Evolutionary conservation across 2,329 filamentous ascomycete genomes (phyloP), one percentile per base, ranked within the genome.

Genomic region (Hirsutella minnesotensis): DNA sequence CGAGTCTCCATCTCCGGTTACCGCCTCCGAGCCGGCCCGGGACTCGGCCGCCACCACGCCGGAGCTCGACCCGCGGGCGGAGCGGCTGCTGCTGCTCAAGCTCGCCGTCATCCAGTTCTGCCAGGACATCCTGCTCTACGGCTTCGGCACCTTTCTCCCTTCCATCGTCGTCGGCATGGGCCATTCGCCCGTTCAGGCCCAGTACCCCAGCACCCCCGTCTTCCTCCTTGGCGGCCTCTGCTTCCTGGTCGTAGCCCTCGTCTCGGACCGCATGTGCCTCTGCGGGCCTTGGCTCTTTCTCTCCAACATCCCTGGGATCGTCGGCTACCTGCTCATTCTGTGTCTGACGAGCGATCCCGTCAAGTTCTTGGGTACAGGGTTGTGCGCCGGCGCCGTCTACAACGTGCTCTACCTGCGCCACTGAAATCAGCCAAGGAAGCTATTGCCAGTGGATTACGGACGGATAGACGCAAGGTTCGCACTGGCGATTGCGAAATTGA

Each of bases 141-240:
- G 72, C n/a, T 76, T 77, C 54, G 70, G 66, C 48, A 77, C 72
- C 9, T 78, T 78, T 52, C 57, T 77, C 4, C 75, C 75, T 2
- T 68, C 68, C 2, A 77, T 79, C 48, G 61, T 78, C 39, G 60
- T 65, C 35, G 63, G 61, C 27, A 68, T 76, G 55, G 71, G 72
- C 3, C 76, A 73, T 50, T 56, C 61, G 31, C 64, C 62, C n/a
- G 57, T 75, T 18, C 59, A 70, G 49, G 66, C 68, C 10, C 71
- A 78, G 44, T 67, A 71, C 30, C 58, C 77, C 29, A 77, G 72
- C 4, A 70, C 77, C 1, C 74, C 74, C 0, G 70, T 77, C n/a
- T 77, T 73, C 48, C 53, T 73, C 13, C 66, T 67, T 45, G 72
- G 69, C 3, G 69, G 65, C 1, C 45, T 67, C 7, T 52, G 56